Evolutionary conservation across 371 early-diverging fungal species (phyloP), one percentile per base, ranked within the genome.

Genomic region (Chytridium lagenaria): DNA sequence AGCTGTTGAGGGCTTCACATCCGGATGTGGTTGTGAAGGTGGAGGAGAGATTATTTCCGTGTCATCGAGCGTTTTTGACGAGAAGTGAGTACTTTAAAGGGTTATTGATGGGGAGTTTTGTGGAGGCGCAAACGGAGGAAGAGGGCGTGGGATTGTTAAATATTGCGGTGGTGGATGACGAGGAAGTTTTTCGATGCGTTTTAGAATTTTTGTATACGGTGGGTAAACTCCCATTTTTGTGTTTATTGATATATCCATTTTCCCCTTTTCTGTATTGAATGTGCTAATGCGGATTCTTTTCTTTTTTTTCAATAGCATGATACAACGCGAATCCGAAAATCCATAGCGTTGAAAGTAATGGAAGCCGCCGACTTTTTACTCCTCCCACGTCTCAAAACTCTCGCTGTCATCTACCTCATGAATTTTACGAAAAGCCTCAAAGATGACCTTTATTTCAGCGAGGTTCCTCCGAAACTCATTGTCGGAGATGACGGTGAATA

Each of bases 161-260:
- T 2, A 1, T 77, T 1, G 16, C 71, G 37, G 22, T 63, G 2
- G 61, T 74, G 0, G 22, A 59, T 1, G 33, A 67, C 36, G 64
- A 68, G 50, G 19, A 55, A 1, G 71, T 76, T 1, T 67, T 76
- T 50, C 31, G n/a, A 5, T 39, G 44, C 57, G 64, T 79, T 30
- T 51, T 79, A 31, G 74, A 79, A 37, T 76, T 67, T 50, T 44
- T 78, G 36, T 78, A 78, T 55, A 67, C 75, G 55, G 74, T 71
- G n/a, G 49, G 28, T 34, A 10, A 23, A 26, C n/a, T 33, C 34
- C 30, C n/a, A n/a, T n/a, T n/a, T n/a, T n/a, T n/a, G n/a, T n/a
- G n/a, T n/a, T n/a, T n/a, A n/a, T n/a, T n/a, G n/a, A n/a, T n/a
- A n/a, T n/a, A n/a, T n/a, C n/a, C n/a, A n/a, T n/a, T n/a, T n/a